A percentile compares a stretch with the other conserved stretches of the same genome.
Conservation (phyloP, 345 rosid genomes). For the Gossypium stocksii region DNA sequence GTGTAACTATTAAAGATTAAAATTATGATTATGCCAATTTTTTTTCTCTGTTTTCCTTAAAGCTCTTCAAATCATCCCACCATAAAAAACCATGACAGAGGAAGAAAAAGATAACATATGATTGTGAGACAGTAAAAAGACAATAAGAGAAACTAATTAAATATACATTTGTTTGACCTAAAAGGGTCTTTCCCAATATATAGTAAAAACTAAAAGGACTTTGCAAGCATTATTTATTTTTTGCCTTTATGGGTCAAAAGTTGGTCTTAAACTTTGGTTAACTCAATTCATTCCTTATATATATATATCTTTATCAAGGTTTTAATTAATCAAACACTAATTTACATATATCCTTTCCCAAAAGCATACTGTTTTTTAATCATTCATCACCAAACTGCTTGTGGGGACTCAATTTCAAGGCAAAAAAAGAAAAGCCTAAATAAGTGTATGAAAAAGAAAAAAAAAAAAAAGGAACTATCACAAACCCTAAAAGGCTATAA, state of each 20-base stretch:
- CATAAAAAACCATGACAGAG: background rate
- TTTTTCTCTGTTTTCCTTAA: background rate
- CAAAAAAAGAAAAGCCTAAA: background rate
- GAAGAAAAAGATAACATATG: background rate
- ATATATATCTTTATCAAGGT: background rate
- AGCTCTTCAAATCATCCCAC: background rate
- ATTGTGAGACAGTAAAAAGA: background rate
- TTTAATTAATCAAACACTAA: slow-evolving; percentile 1
- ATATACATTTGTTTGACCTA: background rate
- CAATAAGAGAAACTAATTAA: background rate
- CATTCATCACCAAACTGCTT: background rate
- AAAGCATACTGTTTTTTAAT: slow-evolving; percentile 3
- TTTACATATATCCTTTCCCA: background rate
- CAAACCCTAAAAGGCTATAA: background rate
- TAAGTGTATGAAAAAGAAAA: background rate
- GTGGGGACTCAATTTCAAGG: slow-evolving; percentile 1
- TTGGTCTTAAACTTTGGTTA: background rate
- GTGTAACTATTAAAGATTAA: too few relatives aligned
- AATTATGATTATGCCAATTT: too few relatives aligned
- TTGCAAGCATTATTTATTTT: background rate
- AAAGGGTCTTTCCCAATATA: background rate
- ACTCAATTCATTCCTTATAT: background rate
- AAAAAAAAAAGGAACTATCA: too few relatives aligned
- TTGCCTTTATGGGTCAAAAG: background rate
- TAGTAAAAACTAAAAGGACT: background rate